phyloP scores from a whole-genome alignment of 148 eudicot species.

The Camellia japonica region DNA sequence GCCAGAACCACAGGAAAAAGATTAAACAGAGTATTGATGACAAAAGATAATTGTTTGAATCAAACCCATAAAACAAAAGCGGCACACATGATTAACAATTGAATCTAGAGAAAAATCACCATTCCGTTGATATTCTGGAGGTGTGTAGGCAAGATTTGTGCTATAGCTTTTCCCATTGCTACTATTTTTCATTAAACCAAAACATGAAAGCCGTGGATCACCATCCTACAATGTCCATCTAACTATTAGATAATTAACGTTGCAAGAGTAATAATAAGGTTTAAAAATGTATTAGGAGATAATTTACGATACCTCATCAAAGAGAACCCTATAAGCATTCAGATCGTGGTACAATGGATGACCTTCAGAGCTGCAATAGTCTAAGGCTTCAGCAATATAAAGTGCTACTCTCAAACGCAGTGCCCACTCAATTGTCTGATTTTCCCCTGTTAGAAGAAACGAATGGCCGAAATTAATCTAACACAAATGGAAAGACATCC shows the following conservation, averaged over 20 bases:
- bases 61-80: background rate
- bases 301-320: conserved; percentile 59
- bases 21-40: background rate
- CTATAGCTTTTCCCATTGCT: conserved; percentile 89
- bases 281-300: background rate
- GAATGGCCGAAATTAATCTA: background rate
- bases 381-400: conserved; percentile 75
- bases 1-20: background rate
- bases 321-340: conserved; percentile 91
- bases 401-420: conserved; percentile 84
- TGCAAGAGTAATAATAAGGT: background rate
- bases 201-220: conserved; percentile 88
- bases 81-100: background rate
- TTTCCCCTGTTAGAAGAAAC: conserved; percentile 59
- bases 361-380: conserved; percentile 74
- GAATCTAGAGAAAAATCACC: conserved; percentile 33
- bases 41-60: background rate
- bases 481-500: conserved; percentile 1
- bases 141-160: conserved; percentile 90
- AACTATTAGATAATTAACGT: background rate
- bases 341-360: conserved; percentile 74
- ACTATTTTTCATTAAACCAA: conserved; percentile 87
- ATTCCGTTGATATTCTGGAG: conserved; percentile 82
- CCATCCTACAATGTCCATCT: conserved; percentile 53
- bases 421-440: conserved; percentile 86